Evolutionary conservation across 1,139 yeast species (phyloP).

Genomic region (Taphrina betulina): DNA sequence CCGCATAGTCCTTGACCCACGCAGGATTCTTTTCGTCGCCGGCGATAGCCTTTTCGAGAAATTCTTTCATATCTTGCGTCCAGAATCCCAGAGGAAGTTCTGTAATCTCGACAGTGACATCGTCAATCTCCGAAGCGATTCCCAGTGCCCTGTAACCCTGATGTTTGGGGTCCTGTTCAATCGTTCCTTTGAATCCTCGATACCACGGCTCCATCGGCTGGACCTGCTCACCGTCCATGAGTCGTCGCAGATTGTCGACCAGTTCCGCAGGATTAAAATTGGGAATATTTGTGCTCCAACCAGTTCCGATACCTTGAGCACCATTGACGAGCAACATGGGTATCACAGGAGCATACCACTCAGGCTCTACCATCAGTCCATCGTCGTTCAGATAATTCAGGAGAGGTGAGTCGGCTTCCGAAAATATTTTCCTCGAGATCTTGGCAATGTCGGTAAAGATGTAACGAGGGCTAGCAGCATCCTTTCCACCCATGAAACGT

Average conservation of each 20-base stretch:
- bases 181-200: conserved; percentile 88
- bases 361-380: conserved; percentile 92
- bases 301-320: conserved; percentile 98
- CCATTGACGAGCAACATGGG: conserved; percentile 96
- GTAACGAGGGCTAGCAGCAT: conserved; percentile 97
- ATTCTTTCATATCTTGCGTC: conserved; percentile 89
- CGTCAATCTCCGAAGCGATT: conserved; percentile 74
- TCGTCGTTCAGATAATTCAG: conserved; percentile 85
- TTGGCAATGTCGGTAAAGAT: conserved; percentile 82
- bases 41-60: conserved; percentile 65
- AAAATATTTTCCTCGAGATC: conserved; percentile 72
- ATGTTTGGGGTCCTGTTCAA: conserved; percentile 52
- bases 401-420: conserved; percentile 76
- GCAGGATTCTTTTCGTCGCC: conserved; percentile 70
- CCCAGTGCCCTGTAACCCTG: conserved; percentile 79
- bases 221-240: conserved; percentile 73
- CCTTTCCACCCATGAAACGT: conserved; percentile 96
- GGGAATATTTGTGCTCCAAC: conserved; percentile 96
- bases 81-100: conserved; percentile 92
- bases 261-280: conserved; percentile 84
- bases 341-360: conserved; percentile 87
- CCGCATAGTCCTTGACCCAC: conserved; percentile 95
- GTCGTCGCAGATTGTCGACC: conserved; percentile 64
- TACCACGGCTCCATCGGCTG: conserved; percentile 89
- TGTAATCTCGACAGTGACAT: conserved; percentile 77